Base-by-base conservation (phyloP, 345 rosid species). In the Murraya koenigii region DNA sequence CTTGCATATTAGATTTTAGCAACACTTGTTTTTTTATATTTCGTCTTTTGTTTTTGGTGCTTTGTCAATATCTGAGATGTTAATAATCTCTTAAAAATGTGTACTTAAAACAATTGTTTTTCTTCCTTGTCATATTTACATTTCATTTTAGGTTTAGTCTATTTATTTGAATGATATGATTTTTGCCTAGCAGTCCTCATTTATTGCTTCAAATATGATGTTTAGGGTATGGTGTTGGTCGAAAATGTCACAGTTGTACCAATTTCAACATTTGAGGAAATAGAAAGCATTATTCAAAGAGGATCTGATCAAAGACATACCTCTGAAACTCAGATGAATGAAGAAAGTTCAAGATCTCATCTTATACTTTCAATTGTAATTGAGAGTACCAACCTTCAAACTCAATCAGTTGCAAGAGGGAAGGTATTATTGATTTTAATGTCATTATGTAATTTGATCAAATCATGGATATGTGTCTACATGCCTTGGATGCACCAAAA, bases 341-440 rank as follows among this genome's bases (percentile, higher is more conserved):
- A 90, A 81, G 95, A 96, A 84, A 96, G 99, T 79, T 96, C 98
- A 36, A 90, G 99, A 82, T 96, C 99, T 72, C 99, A 96, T 83
- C 62, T 94, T 78, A 87, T 96, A 80, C 93, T 96, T 84, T 96
- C 98, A 17, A 78, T 96, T 77, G 86, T 94, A 59, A 91, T 94
- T 69, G 98, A 96, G 74, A 94, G 98, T 84, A 96, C 97, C n/a
- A 91, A 94, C 82, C 95, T 94, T 77, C 99, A 94, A 82, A 92
- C 97, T 38, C 98, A 96, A 74, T 86, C 95, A 30, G 86, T 92
- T 78, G 92, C 97, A 7, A 88, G 95, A 79, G 99, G 98, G 81
- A 96, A 96, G 99, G 99, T 96, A 81, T 70, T 32, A 3, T 44
- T 13, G 8, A 32, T 76, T 25, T 22, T 30, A 44, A 58, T 55